Conservation (phyloP, 768 basidiomycete species). For the Boletellus emodensis region DNA sequence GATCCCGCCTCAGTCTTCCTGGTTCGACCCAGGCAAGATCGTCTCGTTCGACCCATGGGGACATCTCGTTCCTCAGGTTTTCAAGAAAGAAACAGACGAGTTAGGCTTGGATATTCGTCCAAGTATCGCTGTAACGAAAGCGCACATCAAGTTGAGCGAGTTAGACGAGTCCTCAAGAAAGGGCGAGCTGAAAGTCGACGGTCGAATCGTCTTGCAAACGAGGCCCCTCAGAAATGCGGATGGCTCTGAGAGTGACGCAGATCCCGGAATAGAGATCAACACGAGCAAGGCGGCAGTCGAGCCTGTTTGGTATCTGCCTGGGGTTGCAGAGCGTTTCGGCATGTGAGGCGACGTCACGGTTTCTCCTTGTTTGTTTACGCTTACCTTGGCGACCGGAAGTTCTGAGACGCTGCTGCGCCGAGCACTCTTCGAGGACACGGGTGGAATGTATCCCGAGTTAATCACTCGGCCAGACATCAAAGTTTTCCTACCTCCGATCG, state of each 20-base stretch:
- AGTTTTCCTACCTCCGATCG: constrained; percentile 93
- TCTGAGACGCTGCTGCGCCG: constrained; percentile 82
- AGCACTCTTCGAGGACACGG: constrained; percentile 94
- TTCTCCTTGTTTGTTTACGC: not conserved
- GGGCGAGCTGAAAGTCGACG: constrained; percentile 75
- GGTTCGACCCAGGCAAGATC: constrained; percentile 76
- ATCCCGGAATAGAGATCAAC: constrained; percentile 81
- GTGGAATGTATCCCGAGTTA: constrained; percentile 94
- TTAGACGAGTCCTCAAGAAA: constrained; percentile 75
- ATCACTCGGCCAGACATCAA: constrained; percentile 95
- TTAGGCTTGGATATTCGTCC: constrained; percentile 81
- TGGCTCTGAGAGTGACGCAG: constrained; percentile 50
- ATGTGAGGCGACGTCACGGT: constrained; percentile 52
- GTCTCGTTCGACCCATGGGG: constrained; percentile 95
- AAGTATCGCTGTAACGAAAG: constrained; percentile 88
- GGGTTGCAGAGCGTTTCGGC: constrained; percentile 89
- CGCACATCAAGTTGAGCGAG: constrained; percentile 93
- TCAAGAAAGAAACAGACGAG: constrained; percentile 55
- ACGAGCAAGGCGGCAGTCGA: constrained; percentile 95
- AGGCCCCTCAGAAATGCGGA: constrained; percentile 60
- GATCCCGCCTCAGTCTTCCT: constrained; percentile 72
- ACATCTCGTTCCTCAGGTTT: constrained; percentile 75
- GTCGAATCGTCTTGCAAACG: constrained; percentile 74
- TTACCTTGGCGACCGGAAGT: constrained; percentile 33
- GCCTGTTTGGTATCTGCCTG: constrained; percentile 94